Conservation (phyloP, 768 basidiomycete species). For the Auriscalpium microsporum region DNA sequence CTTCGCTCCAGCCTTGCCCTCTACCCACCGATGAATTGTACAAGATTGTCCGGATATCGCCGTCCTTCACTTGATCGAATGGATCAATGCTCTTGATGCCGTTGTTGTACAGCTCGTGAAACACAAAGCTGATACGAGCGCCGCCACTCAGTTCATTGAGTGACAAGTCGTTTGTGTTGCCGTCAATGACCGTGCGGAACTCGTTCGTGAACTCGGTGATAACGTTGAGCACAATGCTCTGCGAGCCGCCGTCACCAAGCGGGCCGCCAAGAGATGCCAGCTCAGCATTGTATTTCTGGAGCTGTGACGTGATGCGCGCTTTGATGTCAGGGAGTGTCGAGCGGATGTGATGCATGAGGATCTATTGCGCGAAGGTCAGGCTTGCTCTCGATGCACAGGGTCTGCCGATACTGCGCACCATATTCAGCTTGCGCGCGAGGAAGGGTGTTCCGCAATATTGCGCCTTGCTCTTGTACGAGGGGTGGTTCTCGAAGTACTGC, state of each 20-base stretch:
- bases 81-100: slow-evolving; percentile 95
- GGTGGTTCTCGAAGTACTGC: slow-evolving; percentile 90
- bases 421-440: slow-evolving; percentile 90
- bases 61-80: slow-evolving; percentile 98
- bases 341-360: slow-evolving; percentile 98
- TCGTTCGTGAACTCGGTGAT: slow-evolving; percentile 98
- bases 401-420: slow-evolving; percentile 40
- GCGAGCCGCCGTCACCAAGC: slow-evolving; percentile 75
- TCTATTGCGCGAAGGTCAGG: slow-evolving; percentile 35
- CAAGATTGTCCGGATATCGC: slow-evolving; percentile 89
- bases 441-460: slow-evolving; percentile 97
- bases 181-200: slow-evolving; percentile 95
- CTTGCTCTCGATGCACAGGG: background rate
- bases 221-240: slow-evolving; percentile 90
- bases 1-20: no score
- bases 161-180: slow-evolving; percentile 91
- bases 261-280: slow-evolving; percentile 79
- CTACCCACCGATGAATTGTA: slow-evolving; percentile 94
- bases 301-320: slow-evolving; percentile 82
- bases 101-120: slow-evolving; percentile 96
- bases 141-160: slow-evolving; percentile 97
- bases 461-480: slow-evolving; percentile 87
- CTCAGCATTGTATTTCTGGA: slow-evolving; percentile 83
- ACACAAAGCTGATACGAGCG: slow-evolving; percentile 97
- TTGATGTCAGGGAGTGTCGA: slow-evolving; percentile 99